Percentiles rank a stretch among this genome's conserved stretches.
These are phyloP conservation scores for Rutstroemia sp. DNA, from an alignment of 2,329 filamentous ascomycete genomes.

Conservation along the genomic window DNA sequence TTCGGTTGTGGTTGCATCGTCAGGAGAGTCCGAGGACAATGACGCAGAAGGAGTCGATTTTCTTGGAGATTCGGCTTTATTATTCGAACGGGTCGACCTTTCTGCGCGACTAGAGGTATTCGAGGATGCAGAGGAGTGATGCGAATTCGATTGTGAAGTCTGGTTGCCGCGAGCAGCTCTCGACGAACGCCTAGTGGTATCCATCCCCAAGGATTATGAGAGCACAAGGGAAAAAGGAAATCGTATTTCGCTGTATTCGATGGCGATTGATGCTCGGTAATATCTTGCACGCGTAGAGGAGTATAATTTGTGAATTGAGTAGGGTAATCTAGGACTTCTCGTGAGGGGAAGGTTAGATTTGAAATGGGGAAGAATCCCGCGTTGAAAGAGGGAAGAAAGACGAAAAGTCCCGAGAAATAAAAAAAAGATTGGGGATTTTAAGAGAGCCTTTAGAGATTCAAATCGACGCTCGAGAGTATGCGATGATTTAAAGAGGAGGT, in stretches of 20 bases:
- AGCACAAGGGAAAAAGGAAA: slow-evolving; percentile 3
- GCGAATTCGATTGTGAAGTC: slow-evolving; percentile 58
- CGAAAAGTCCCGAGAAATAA: background rate
- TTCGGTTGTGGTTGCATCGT: slow-evolving; percentile 48
- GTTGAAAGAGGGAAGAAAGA: slow-evolving; percentile 11
- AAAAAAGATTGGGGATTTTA: slow-evolving; percentile 4
- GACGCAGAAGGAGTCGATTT: slow-evolving; percentile 71
- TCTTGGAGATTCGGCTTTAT: slow-evolving; percentile 64
- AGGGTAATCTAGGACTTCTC: slow-evolving; percentile 12
- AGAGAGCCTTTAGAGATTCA: slow-evolving; percentile 1
- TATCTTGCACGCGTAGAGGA: slow-evolving; percentile 2
- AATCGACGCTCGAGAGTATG: background rate
- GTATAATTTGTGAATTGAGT: slow-evolving; percentile 6
- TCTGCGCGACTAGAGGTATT: slow-evolving; percentile 71
- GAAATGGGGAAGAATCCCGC: slow-evolving; percentile 7
- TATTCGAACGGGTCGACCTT: slow-evolving; percentile 62
- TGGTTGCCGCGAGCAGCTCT: slow-evolving; percentile 81
- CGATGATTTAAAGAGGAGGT: slow-evolving; percentile 1
- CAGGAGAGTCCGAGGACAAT: slow-evolving; percentile 60
- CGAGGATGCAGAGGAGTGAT: slow-evolving; percentile 71
- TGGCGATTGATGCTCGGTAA: background rate
- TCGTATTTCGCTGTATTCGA: background rate
- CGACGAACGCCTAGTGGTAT: slow-evolving; percentile 72
- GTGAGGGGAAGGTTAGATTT: slow-evolving; percentile 8
- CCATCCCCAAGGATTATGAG: slow-evolving; percentile 35